Conservation (phyloP, 225 moss, liverwort and hornwort species). For the Asterella californica region DNA sequence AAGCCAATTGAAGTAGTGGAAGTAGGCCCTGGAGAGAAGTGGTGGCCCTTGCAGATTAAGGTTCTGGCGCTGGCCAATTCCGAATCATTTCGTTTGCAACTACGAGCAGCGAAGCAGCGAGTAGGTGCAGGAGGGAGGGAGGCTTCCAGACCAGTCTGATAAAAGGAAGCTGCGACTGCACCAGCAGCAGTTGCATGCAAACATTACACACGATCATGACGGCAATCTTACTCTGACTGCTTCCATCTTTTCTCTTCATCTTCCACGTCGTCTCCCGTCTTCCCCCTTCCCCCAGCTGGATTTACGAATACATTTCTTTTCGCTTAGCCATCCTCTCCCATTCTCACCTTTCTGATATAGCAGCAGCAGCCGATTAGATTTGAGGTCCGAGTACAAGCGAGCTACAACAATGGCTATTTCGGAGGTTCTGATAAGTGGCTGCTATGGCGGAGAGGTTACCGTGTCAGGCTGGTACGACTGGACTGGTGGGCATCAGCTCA, state of each 20-base stretch:
- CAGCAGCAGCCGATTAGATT: not conserved
- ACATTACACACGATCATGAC: not conserved
- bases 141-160: not conserved
- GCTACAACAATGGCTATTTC: not conserved
- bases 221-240: not conserved
- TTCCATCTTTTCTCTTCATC: not conserved
- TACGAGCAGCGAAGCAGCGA: not conserved
- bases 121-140: not conserved
- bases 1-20: not conserved
- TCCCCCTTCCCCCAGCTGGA: not conserved
- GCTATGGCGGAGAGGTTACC: not conserved
- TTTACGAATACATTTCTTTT: not conserved
- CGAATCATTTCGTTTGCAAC: not conserved
- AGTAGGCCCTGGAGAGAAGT: not conserved
- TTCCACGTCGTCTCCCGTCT: not conserved
- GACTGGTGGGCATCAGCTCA: not conserved
- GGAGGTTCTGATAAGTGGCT: not conserved
- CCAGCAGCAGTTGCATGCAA: not conserved
- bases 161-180: not conserved
- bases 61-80: not conserved
- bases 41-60: not conserved
- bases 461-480: conserved; percentile 10
- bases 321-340: not conserved
- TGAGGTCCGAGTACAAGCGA: not conserved
- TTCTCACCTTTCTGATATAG: not conserved